These are phyloP conservation scores for Lichtheimia ornata DNA, from an alignment of 371 early-diverging fungal species.

Conservation along the genomic window DNA sequence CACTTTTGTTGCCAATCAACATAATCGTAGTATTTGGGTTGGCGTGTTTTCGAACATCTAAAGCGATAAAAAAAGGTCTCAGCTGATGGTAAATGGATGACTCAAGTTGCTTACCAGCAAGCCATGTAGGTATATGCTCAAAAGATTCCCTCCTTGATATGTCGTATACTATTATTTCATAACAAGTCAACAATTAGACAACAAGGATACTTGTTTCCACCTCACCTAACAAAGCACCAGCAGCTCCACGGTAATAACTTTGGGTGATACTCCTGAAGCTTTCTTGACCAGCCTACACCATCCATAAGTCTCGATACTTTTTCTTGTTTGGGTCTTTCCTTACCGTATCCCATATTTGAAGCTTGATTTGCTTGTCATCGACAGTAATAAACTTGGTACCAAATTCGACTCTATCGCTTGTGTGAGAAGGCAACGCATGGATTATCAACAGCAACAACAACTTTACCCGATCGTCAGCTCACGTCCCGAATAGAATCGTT, in stretches of 20 bases:
- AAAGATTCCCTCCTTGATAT: slow-evolving; percentile 89
- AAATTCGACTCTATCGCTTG: slow-evolving; percentile 68
- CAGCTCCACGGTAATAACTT: slow-evolving; percentile 97
- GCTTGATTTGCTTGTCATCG: slow-evolving; percentile 84
- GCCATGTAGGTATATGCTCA: slow-evolving; percentile 90
- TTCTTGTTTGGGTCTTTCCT: slow-evolving; percentile 18
- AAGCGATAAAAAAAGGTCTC: background rate
- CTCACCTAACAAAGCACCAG: slow-evolving; percentile 68
- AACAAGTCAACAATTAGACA: background rate
- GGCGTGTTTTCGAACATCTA: slow-evolving; percentile 82
- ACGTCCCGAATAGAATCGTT: slow-evolving; percentile 80
- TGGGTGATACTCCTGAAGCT: slow-evolving; percentile 95
- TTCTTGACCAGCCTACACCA: slow-evolving; percentile 86
- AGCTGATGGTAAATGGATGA: background rate
- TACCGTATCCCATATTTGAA: slow-evolving; percentile 99
- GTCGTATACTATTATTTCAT: slow-evolving; percentile 67
- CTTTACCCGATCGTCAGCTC: slow-evolving; percentile 84
- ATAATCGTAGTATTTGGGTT: slow-evolving; percentile 90
- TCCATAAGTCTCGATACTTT: slow-evolving; percentile 25
- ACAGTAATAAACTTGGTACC: slow-evolving; percentile 80
- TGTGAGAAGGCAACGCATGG: too few relatives aligned
- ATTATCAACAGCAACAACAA: too few relatives aligned
- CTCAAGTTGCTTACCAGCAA: slow-evolving; percentile 61
- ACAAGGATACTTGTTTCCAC: background rate
- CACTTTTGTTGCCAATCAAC: slow-evolving; percentile 94